These are phyloP conservation scores for Mycena crocata DNA, from an alignment of 768 basidiomycete species.

Conservation along the genomic window DNA sequence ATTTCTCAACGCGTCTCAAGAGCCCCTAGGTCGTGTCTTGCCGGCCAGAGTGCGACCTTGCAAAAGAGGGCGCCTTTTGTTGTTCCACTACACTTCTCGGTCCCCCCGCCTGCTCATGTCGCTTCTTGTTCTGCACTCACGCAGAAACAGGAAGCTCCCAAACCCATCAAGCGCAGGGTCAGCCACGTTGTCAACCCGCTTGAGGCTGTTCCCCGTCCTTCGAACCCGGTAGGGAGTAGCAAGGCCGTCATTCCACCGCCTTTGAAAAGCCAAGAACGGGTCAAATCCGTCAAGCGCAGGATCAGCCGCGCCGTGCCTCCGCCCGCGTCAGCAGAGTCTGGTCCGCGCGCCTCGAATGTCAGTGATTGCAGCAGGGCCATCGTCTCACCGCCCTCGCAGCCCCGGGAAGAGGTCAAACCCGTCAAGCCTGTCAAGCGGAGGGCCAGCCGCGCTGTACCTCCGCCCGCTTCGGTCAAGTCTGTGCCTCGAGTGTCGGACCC, in stretches of 20 bases:
- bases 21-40: not conserved
- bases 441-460: not conserved
- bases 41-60: not conserved
- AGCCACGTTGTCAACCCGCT: not conserved
- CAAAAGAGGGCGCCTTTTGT: constrained; percentile 3
- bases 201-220: too few species aligned
- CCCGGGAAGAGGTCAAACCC: too few species aligned
- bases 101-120: not conserved
- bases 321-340: too few species aligned
- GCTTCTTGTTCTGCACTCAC: not conserved
- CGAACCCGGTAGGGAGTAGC: too few species aligned
- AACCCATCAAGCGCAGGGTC: not conserved
- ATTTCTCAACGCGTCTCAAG: not conserved
- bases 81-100: constrained; percentile 3
- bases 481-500: not conserved
- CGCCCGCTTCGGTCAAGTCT: not conserved
- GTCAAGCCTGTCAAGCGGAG: not conserved
- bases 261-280: too few species aligned
- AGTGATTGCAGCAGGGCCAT: too few species aligned
- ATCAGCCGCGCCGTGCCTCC: too few species aligned
- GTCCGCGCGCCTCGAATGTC: too few species aligned
- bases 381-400: too few species aligned
- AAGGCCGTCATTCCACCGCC: too few species aligned
- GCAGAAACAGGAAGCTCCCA: not conserved
- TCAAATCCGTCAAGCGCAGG: too few species aligned